phyloP scores from a whole-genome alignment of 768 basidiomycete genomes.

The Coprinellus micaceus region DNA sequence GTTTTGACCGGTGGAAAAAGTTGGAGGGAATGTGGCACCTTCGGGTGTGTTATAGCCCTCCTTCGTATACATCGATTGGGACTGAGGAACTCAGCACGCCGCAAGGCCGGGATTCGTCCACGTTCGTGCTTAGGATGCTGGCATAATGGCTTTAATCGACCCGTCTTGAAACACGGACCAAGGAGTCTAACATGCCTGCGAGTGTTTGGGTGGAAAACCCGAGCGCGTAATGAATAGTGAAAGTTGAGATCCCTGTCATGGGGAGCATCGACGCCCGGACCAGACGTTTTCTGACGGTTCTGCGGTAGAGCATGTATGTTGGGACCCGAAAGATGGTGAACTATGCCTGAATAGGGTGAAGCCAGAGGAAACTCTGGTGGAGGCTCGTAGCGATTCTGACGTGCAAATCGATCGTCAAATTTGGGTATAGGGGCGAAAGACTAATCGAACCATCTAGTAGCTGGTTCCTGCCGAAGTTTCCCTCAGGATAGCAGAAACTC shows the following conservation, averaged over 20 bases:
- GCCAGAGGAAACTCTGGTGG: slow-evolving; percentile 96
- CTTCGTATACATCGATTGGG: slow-evolving; percentile 51
- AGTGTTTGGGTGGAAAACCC: slow-evolving; percentile 76
- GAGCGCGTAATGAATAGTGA: slow-evolving; percentile 72
- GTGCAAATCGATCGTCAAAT: slow-evolving; percentile 95
- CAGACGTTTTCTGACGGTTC: slow-evolving; percentile 69
- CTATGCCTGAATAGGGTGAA: slow-evolving; percentile 87
- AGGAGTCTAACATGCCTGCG: slow-evolving; percentile 83
- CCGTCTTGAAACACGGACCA: slow-evolving; percentile 85
- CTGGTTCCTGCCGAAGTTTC: slow-evolving; percentile 92
- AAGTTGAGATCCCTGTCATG: slow-evolving; percentile 59
- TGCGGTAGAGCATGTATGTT: slow-evolving; percentile 34
- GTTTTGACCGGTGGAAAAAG: slow-evolving; percentile 59
- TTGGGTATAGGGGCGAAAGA: slow-evolving; percentile 96
- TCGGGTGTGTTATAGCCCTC: slow-evolving; percentile 64
- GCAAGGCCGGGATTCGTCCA: slow-evolving; percentile 48
- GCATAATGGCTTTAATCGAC: slow-evolving; percentile 76
- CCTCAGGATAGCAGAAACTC: slow-evolving; percentile 58
- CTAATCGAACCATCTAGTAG: slow-evolving; percentile 94
- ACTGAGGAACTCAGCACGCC: slow-evolving; percentile 63
- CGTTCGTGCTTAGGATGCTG: slow-evolving; percentile 68
- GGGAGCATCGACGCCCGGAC: slow-evolving; percentile 74
- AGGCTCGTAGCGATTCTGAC: slow-evolving; percentile 86
- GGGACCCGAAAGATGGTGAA: slow-evolving; percentile 88
- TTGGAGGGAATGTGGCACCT: slow-evolving; percentile 58